Evolutionary conservation across 352 stramenopile genomes (phyloP).

Genomic region (Phytophthora syringae): DNA sequence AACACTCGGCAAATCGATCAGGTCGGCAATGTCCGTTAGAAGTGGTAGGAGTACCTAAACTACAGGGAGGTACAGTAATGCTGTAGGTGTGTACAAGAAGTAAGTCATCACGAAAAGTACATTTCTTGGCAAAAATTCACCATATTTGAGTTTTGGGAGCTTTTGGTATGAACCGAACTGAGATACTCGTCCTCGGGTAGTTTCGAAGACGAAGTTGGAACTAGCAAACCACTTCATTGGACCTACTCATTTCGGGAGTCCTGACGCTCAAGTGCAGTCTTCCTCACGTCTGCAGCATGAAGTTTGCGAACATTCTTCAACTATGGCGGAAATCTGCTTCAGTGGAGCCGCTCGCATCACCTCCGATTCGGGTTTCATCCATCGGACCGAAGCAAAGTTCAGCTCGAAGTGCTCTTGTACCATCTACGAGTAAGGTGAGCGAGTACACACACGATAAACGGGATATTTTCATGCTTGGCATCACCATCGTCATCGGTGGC

Average conservation of each 20-base stretch:
- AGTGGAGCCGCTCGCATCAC: slow-evolving; percentile 3
- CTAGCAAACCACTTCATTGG: background rate
- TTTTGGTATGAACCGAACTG: too few species aligned
- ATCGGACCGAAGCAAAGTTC: background rate
- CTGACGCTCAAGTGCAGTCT: background rate
- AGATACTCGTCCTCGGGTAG: slow-evolving; percentile 10
- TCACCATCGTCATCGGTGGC: slow-evolving; percentile 50
- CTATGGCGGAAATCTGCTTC: background rate
- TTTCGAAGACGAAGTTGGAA: slow-evolving; percentile 8
- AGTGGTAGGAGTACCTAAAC: slow-evolving; percentile 16
- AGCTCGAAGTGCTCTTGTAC: background rate
- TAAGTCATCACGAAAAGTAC: too few species aligned
- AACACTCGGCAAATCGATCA: slow-evolving; percentile 9
- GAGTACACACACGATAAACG: slow-evolving; percentile 29
- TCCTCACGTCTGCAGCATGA: slow-evolving; percentile 1
- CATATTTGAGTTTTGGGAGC: too few species aligned
- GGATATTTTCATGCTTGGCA: slow-evolving; percentile 41
- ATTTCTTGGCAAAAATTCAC: too few species aligned
- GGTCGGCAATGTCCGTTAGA: slow-evolving; percentile 7
- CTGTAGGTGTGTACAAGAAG: too few species aligned
- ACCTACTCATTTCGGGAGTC: slow-evolving; percentile 6
- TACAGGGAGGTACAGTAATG: slow-evolving; percentile 6
- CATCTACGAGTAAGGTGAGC: background rate
- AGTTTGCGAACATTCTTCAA: background rate
- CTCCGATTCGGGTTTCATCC: slow-evolving; percentile 8